phyloP scores from a whole-genome alignment of 2,329 filamentous ascomycete genomes.

The Colletotrichum karsti region DNA sequence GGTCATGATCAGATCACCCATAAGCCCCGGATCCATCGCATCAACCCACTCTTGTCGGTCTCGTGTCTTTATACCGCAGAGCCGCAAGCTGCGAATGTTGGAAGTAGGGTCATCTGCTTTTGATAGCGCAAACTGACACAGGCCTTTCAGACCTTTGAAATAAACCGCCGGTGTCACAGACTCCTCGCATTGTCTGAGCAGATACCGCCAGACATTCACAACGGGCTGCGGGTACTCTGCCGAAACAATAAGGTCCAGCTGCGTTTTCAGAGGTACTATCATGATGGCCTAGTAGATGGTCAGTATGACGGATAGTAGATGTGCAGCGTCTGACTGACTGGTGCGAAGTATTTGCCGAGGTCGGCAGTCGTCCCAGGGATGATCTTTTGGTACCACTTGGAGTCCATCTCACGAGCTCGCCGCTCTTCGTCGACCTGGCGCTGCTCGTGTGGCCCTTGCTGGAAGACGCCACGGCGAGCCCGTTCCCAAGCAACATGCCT shows the following conservation, averaged over 20 bases:
- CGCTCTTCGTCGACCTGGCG: conserved; percentile 9
- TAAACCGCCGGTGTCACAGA: neutral
- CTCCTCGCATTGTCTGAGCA: conserved; percentile 1
- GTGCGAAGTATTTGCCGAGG: conserved; percentile 8
- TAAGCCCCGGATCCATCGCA: neutral
- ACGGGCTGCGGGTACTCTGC: neutral
- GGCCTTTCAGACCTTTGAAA: neutral
- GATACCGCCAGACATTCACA: conserved; percentile 11
- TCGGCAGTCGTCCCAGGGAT: conserved; percentile 6
- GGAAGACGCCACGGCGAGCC: conserved; percentile 14
- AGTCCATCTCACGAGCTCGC: neutral
- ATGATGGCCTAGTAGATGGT: conserved; percentile 9
- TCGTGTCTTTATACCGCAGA: neutral
- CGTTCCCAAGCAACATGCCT: conserved; percentile 18
- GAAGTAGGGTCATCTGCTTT: neutral
- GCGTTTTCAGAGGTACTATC: conserved; percentile 4
- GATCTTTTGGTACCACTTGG: conserved; percentile 21
- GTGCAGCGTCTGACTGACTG: conserved; percentile 3
- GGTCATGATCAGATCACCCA: conserved; percentile 4
- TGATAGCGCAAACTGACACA: conserved; percentile 1
- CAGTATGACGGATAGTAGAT: neutral
- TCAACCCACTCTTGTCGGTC: neutral
- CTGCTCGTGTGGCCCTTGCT: neutral
- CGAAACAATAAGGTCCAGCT: conserved; percentile 1
- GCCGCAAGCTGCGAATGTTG: neutral